Base-by-base conservation (phyloP, 306 rosid species). In the Cucurbita moschata region DNA sequence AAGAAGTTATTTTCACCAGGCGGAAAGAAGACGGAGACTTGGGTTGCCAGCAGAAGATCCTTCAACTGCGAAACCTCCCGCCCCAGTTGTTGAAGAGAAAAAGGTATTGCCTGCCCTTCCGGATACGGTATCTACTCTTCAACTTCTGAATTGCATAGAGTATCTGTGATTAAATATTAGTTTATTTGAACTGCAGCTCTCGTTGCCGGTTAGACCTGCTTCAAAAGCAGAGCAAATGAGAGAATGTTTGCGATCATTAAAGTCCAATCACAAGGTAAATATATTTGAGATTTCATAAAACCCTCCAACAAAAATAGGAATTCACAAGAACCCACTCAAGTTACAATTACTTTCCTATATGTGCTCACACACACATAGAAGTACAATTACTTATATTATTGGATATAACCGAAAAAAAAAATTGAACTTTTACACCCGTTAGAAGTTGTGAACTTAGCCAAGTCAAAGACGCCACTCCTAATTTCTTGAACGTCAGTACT, bases 151-250 rank as follows among this genome's bases (percentile, higher is more conserved):
- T 10, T 71, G 63, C 37, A n/a, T 35, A 26, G 18, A 23, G 58
- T 49, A 47, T 26, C 18, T 69, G 40, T 69, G 58, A 69, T 43
- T 5, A 67, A 69, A 49, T 69, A 43, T 69, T 49, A 23, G 58
- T 49, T 74, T 58, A 14, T 79, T 38, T 71, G 64, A 77, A 11
- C 26, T 67, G 81, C 85, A 91, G 99, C 80, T 84, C 80, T 81
- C 81, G 9, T 82, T 95, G 83, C 97, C 96, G 0, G 50, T 88
- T 64, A 88, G 91, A 78, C 97, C 97, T 67, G 95, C 95, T 68
- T 88, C 97, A 81, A 91, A 88, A 81, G 55, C 88, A 47, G 97
- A 95, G 81, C 97, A 87, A 81, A 91, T 91, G 96, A 91, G 99
- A 79, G 99, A 87, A 81, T 88, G 96, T 76, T 75, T 95, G 78